A percentile compares a stretch with the other conserved stretches of the same genome.
Evolutionary conservation across 495 filamentous ascomycete genomes (phyloP).

Genomic region (Tuber borchii): DNA sequence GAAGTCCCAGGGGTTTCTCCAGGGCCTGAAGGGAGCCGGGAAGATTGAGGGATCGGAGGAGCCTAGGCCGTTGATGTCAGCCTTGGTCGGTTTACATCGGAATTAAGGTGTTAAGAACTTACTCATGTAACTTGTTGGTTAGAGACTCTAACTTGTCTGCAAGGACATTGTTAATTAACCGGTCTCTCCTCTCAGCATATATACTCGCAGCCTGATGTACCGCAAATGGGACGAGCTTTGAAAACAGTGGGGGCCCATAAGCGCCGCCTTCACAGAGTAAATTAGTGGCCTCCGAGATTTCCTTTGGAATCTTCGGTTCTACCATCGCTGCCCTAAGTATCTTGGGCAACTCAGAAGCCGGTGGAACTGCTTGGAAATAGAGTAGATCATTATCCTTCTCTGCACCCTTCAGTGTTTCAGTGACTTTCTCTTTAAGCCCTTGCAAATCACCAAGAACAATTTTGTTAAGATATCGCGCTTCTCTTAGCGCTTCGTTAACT

Average conservation of each 20-base stretch:
- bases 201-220: slow-evolving; percentile 93
- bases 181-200: slow-evolving; percentile 84
- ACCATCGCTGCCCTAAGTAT: slow-evolving; percentile 90
- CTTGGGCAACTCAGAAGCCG: slow-evolving; percentile 78
- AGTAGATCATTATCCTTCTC: slow-evolving; percentile 97
- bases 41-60: slow-evolving; percentile 75
- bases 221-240: slow-evolving; percentile 88
- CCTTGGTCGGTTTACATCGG: not conserved
- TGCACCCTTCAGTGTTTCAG: slow-evolving; percentile 81
- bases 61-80: slow-evolving; percentile 39
- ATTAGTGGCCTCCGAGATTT: slow-evolving; percentile 71
- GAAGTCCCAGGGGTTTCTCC: slow-evolving; percentile 90
- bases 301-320: slow-evolving; percentile 65
- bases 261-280: slow-evolving; percentile 71
- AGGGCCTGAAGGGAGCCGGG: slow-evolving; percentile 90
- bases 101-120: slow-evolving; percentile 25
- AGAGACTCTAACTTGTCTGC: slow-evolving; percentile 77
- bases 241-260: slow-evolving; percentile 77
- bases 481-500: slow-evolving; percentile 79
- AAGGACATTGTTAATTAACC: slow-evolving; percentile 76
- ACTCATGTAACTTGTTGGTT: slow-evolving; percentile 71
- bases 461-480: slow-evolving; percentile 78
- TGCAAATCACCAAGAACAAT: slow-evolving; percentile 75
- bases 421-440: slow-evolving; percentile 70
- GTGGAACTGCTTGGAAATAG: slow-evolving; percentile 76